Evolutionary conservation across 2,329 filamentous ascomycete species (phyloP), one percentile per base, ranked within the genome.

Genomic region (Helminthosporium solani): DNA sequence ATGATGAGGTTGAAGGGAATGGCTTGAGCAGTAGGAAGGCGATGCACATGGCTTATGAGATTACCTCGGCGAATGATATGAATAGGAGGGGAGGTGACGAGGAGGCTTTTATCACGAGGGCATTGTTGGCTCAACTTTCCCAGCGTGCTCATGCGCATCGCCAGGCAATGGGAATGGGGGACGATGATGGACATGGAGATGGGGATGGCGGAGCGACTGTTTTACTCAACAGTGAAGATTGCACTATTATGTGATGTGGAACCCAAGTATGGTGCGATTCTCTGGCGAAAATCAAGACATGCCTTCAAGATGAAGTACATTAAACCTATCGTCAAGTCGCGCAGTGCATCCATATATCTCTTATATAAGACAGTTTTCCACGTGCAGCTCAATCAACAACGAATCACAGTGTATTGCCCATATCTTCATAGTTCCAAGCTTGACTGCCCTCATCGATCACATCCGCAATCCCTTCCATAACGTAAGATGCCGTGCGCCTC

Each of bases 41-140:
- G 8, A 78, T 86, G 70, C 76, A 84, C 30, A 72, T 82, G 42
- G 77, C 75, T 42, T 83, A 85, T 46, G 75, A 78, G 47, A 86
- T 86, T 56, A 81, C 77, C 44, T 78, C 75, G 50, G 75, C 81
- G 57, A 86, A 86, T 57, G 81, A 85, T 56, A 75, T 79, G 49
- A 75, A 81, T 46, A 75, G 81, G 27, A 77, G 76, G 51, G 80
- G 78, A 14, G 81, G 44, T 25, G 36, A 36, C 14, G 47, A 50
- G 21, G 47, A 50, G 21, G 47, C 47, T 3, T 42, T 40, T 27
- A 45, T 50, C 23, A 39, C 44, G 40, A 60, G 66, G 46, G 62
- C 64, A 2, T 54, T 71, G 5, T 63, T 71, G 42, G 66, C 66
- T n/a, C 66, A 70, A 40, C 42, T 71, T 15, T 66, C 66, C 2